Evolutionary conservation across 768 basidiomycete genomes (phyloP).

Genomic region (Lactifluus rugatus): DNA sequence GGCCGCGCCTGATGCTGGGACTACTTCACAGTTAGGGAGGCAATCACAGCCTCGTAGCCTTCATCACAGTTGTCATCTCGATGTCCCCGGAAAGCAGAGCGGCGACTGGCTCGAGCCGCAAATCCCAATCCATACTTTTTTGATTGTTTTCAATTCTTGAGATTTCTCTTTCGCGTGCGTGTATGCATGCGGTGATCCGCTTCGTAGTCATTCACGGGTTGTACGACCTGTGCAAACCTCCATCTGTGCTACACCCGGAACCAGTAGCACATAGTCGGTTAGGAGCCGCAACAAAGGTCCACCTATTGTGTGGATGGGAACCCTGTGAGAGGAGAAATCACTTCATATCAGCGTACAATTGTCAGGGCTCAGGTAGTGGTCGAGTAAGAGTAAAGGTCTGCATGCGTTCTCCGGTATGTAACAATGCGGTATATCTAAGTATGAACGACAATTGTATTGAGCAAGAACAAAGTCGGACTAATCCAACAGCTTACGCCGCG

Average conservation of each 20-base stretch:
- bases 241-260: constrained; percentile 62
- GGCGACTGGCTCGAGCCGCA: too few relatives aligned
- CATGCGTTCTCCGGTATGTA: background rate
- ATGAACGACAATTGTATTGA: background rate
- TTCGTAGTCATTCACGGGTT: constrained; percentile 96
- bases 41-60: too few relatives aligned
- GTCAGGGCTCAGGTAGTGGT: constrained; percentile 69
- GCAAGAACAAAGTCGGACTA: background rate
- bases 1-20: too few relatives aligned
- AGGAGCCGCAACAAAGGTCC: constrained; percentile 93
- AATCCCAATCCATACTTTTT: too few relatives aligned
- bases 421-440: background rate
- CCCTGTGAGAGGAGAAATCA: constrained; percentile 34
- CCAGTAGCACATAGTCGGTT: constrained; percentile 93
- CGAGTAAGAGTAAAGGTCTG: background rate
- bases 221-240: constrained; percentile 72
- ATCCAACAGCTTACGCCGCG: constrained; percentile 13
- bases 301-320: constrained; percentile 84
- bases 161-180: too few relatives aligned
- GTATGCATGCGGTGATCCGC: too few relatives aligned
- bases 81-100: too few relatives aligned
- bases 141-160: too few relatives aligned
- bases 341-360: constrained; percentile 74
- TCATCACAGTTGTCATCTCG: too few relatives aligned
- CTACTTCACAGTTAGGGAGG: too few relatives aligned